phyloP scores from a whole-genome alignment of 192 early-diverging fungal genomes.

The Entomortierella parvispora region DNA sequence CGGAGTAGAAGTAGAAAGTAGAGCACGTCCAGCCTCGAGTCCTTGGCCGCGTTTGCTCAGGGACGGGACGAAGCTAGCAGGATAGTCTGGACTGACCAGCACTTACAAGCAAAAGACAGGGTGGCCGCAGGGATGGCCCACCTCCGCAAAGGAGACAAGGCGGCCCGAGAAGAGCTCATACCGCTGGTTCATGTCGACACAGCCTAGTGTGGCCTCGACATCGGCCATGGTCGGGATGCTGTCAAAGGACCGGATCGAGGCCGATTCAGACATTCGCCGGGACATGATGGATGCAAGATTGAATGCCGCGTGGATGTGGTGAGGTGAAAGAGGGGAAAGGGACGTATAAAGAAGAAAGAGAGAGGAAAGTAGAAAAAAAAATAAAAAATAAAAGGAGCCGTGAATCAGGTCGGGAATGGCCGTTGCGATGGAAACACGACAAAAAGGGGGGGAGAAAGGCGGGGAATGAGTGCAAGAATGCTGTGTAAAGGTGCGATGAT shows the following conservation, averaged over 20 bases:
- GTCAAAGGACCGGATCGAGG: conserved; percentile 44
- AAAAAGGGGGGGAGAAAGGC: no score
- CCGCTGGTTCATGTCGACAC: conserved; percentile 52
- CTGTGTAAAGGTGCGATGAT: no score
- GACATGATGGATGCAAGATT: conserved; percentile 16
- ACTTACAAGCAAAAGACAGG: conserved; percentile 56
- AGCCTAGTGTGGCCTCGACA: conserved; percentile 49
- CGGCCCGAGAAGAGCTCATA: conserved; percentile 52
- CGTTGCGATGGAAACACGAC: no score
- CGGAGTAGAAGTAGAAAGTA: not conserved
- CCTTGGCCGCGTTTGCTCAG: no score
- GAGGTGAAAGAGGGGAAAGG: not conserved
- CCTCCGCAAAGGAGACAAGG: conserved; percentile 54
- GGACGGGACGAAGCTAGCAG: no score
- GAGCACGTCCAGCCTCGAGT: not conserved
- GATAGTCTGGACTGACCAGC: no score
- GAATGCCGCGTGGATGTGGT: not conserved
- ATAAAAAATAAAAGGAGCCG: not conserved
- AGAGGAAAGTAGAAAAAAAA: not conserved
- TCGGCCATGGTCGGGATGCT: conserved; percentile 54
- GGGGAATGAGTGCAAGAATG: no score
- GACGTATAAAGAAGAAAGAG: not conserved
- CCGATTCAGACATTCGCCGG: conserved; percentile 52
- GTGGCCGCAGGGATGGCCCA: conserved; percentile 54
- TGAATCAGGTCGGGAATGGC: not conserved